Evolutionary conservation across 2,329 filamentous ascomycete species (phyloP).

Genomic region (Gaeumannomyces sp.): DNA sequence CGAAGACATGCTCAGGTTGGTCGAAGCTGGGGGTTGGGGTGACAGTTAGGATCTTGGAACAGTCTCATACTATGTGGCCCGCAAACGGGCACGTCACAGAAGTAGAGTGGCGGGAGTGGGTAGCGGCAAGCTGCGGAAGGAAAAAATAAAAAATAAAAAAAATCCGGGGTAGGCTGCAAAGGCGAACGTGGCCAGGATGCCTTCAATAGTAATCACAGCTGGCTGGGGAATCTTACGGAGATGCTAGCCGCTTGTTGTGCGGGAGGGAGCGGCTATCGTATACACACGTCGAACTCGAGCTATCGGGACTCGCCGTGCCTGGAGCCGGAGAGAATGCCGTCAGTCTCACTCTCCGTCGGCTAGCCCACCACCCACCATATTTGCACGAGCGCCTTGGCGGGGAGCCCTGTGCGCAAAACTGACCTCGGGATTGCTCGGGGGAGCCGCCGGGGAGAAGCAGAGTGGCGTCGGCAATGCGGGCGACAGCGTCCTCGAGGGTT

Average conservation of each 20-base stretch:
- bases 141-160: too few relatives aligned
- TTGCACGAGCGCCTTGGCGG: neutral
- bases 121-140: too few relatives aligned
- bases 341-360: neutral
- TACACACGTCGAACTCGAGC: neutral
- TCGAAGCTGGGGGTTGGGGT: neutral
- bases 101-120: too few relatives aligned
- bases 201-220: too few relatives aligned
- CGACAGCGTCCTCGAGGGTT: constrained; percentile 9
- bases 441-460: neutral
- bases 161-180: too few relatives aligned
- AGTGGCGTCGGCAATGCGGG: neutral
- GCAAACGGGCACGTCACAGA: too few relatives aligned
- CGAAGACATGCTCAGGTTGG: constrained; percentile 1
- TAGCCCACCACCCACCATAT: neutral
- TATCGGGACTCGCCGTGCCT: neutral
- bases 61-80: too few relatives aligned
- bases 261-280: neutral
- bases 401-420: neutral
- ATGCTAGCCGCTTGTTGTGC: neutral
- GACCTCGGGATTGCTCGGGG: neutral
- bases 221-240: neutral
- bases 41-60: neutral
- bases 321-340: neutral
- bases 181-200: too few relatives aligned